A percentile compares a stretch with the other conserved stretches of the same genome.
Evolutionary conservation across 1,284 basidiomycete species (phyloP).

Genomic region (Calocybe gambosa): DNA sequence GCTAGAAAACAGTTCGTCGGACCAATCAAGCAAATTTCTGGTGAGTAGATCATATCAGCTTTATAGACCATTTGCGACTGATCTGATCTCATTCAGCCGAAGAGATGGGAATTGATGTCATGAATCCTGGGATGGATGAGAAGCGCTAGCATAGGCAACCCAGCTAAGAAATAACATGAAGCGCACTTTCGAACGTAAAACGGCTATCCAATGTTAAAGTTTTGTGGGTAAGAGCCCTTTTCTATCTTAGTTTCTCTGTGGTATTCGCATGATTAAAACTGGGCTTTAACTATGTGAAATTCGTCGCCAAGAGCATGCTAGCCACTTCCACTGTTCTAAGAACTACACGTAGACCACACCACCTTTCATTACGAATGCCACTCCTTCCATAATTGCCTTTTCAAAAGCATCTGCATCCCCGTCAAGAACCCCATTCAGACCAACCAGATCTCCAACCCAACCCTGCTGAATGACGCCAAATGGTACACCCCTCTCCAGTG

Average conservation of each 20-base stretch:
- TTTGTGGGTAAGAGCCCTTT: too few species aligned
- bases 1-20: conserved; percentile 68
- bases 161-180: too few species aligned
- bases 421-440: neutral
- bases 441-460: conserved; percentile 6
- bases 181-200: too few species aligned
- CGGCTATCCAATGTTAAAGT: too few species aligned
- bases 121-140: conserved; percentile 28
- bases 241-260: too few species aligned
- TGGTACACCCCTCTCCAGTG: conserved; percentile 36
- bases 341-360: too few species aligned
- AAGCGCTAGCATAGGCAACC: neutral
- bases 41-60: conserved; percentile 28
- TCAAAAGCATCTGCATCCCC: conserved; percentile 2
- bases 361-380: conserved; percentile 8
- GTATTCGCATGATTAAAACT: too few species aligned
- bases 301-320: too few species aligned
- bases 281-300: too few species aligned
- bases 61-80: neutral
- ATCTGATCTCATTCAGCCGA: conserved; percentile 29
- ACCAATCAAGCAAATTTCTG: conserved; percentile 57
- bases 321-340: too few species aligned
- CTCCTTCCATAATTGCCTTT: neutral
- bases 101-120: conserved; percentile 42
- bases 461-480: conserved; percentile 2